Evolutionary conservation across 768 basidiomycete genomes (phyloP), one percentile per base, ranked within the genome.

Genomic region (Boletus reticuloceps): DNA sequence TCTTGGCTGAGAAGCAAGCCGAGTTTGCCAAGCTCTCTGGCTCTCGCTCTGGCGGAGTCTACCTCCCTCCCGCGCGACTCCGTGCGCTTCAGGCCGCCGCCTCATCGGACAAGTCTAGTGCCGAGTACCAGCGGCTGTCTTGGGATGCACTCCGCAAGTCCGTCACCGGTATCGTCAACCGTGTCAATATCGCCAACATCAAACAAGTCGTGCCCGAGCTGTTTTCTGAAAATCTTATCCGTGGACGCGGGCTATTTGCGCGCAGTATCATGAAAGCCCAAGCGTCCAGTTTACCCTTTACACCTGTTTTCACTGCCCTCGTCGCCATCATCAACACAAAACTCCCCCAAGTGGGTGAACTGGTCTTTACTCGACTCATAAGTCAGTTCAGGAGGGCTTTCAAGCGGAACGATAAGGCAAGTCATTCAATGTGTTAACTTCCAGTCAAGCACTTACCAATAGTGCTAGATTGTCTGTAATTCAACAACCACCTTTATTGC

Each of bases 81-180:
- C 82, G 94, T 44, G 94, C 94, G 0, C 80, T 99, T 72, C 94
- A 95, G 64, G 87, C 67, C 16, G 93, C 93, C 10, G 92, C 93
- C 9, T 73, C 83, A 7, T 74, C 79, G 58, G 92, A 97, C 77
- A 95, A 95, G 75, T 77, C 79, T 45, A 89, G 89, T 55, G 64
- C 86, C 19, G 95, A 97, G 74, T 98, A 90, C 72, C 97, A 99
- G 72, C 82, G 97, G 11, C 74, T 99, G 55, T 91, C 93, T 11
- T 99, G 97, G 97, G 97, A 99, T 67, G 97, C 97, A 2, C 75
- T 99, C 56, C 86, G 95, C 68, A 99, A 99, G 74, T 91, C 89
- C 48, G 90, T 99, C 66, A 98, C 97, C 29, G 97, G 97, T 93
- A 89, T 98, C 63, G 96, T 98, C 79, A 99, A 99, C 79, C 89